Evolutionary conservation across 2,329 filamentous ascomycete genomes (phyloP), one percentile per base, ranked within the genome.

Genomic region (Penicillium sp.): DNA sequence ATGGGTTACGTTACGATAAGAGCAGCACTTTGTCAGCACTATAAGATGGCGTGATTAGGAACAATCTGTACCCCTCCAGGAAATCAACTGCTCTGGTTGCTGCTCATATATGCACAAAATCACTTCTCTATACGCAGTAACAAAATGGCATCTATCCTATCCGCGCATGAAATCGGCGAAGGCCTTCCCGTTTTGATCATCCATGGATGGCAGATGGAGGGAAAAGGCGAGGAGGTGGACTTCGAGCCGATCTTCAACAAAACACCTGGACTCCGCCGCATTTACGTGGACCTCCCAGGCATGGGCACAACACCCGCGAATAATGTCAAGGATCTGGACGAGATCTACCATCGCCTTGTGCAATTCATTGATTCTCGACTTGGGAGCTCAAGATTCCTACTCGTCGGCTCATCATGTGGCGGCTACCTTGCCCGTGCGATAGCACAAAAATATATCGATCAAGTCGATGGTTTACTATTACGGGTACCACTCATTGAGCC

Each of bases 261-360:
- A 51, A 57, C 17, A 54, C 54, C 56, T 1, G 57, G 53, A n/a
- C 56, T 69, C 53, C 58, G 50, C 27, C 65, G 69, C 12, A 70
- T 71, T 33, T 71, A 71, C 47, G 60, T 70, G 5, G 69, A 71
- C 55, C 67, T 71, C 21, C 69, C 69, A 48, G 69, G 69, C 48
- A 70, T 69, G 67, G 69, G 67, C 46, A 54, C 17, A 48, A 69
- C 69, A 29, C 69, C 69, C 8, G 67, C 69, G 8, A 61, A 67
- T 38, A 54, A 58, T 46, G 31, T 71, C 57, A 58, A 65, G 35
- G 52, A 69, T 50, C 54, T 70, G n/a, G 65, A 71, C 40, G 66
- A 69, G 13, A 69, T 71, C 12, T 68, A 63, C 50, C 23, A 29
- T 50, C 69, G 65, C 19, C 61, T 71, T 25, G 56, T 61, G 15